Conservation (phyloP, 352 stramenopile species). For the Phytophthora gonapodyides region DNA sequence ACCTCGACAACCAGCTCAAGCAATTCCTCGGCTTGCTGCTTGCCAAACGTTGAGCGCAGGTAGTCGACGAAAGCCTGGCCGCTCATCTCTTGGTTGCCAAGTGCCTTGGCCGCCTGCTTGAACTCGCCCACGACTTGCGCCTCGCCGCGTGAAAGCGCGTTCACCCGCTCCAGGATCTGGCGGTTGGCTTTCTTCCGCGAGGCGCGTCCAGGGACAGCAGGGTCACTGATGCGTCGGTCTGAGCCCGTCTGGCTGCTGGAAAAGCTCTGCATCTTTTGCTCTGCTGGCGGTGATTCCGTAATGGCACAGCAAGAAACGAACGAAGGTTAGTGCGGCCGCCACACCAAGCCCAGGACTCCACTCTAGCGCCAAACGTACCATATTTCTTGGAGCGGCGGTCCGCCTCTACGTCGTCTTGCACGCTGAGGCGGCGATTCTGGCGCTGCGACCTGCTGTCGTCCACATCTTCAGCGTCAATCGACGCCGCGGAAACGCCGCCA, state of each 20-base stretch:
- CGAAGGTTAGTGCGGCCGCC: conserved; percentile 15
- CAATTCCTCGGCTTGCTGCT: conserved; percentile 57
- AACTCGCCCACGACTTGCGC: conserved; percentile 56
- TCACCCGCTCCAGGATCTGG: conserved; percentile 71
- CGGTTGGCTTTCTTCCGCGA: conserved; percentile 69
- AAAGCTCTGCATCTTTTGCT: conserved; percentile 46
- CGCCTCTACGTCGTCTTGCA: conserved; percentile 34
- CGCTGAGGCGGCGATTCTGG: conserved; percentile 13
- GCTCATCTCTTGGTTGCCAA: conserved; percentile 76
- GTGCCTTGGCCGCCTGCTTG: conserved; percentile 68
- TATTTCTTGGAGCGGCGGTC: conserved; percentile 39
- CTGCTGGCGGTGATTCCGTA: conserved; percentile 26
- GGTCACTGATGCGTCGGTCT: conserved; percentile 23
- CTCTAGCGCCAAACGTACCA: conserved; percentile 29
- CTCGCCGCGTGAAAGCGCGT: conserved; percentile 55
- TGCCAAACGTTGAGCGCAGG: conserved; percentile 60
- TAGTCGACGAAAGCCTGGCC: conserved; percentile 65
- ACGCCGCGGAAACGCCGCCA: conserved; percentile 30
- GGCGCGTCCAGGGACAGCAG: conserved; percentile 27
- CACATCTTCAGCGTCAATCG: conserved; percentile 28
- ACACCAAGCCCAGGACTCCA: background rate
- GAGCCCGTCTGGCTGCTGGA: conserved; percentile 30
- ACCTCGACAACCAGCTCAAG: conserved; percentile 69
- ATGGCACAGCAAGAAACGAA: conserved; percentile 10
- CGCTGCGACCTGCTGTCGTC: conserved; percentile 25